Base-by-base conservation (phyloP, 352 stramenopile genomes). In the Blastocystis sp. region DNA sequence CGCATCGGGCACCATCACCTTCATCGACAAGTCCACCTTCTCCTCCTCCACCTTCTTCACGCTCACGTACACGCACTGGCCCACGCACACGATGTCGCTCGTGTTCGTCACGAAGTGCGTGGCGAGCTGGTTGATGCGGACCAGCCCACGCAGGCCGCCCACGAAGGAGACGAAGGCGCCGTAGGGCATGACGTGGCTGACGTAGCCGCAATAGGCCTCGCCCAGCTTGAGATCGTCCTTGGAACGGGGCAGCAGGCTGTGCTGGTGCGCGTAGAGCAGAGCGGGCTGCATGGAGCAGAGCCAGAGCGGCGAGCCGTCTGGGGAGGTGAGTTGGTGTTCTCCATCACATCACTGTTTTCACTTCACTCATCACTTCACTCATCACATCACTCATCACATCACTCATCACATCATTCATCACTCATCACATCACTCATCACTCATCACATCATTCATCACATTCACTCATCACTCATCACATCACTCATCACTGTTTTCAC, bases 221-320 rank as follows among this genome's bases (percentile, higher is more conserved):
- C 48, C 57, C 4, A 70, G 4, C 24, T 70, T 7, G n/a, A 70
- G 7, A 38, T 7, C 11, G 21, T 38, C 42, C 17, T 69, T 19
- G 21, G 21, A 24, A 4, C 21, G n/a, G 6, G 52, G 74, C 24
- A 84, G 45, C 6, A 9, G 10, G 7, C 45, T 48, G n/a, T 45
- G 4, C 74, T 84, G 10, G 54, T 69, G 34, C 10, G 52, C 21
- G 42, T n/a, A 28, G 21, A 84, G 40, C 17, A 84, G 52, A 21
- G 61, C 9, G n/a, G 74, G 60, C 60, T 84, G 74, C 42, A 59
- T 84, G 28, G 74, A 69, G 2, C 17, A 28, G 3, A 84, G 74
- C 74, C 74, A 84, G n/a, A 84, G 34, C 14, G 74, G 74, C 11
- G 66, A 38, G 3, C 57, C 57, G 45, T 84, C 74, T 84, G 45